Evolutionary conservation across 257 asterid species (phyloP).

Genomic region (Lycium barbarum): DNA sequence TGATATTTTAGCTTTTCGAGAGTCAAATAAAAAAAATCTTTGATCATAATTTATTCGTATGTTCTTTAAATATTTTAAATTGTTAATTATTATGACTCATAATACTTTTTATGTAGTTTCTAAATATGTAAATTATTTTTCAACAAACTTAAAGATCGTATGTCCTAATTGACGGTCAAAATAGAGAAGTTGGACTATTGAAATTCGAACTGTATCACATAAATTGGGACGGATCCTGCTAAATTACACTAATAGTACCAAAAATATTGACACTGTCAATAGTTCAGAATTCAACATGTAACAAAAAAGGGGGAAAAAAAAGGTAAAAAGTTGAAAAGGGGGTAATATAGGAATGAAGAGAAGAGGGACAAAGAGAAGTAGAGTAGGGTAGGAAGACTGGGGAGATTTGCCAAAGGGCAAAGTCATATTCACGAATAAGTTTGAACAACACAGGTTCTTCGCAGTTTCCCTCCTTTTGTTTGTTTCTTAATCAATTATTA

Average conservation of each 20-base stretch:
- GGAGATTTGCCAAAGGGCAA: neutral
- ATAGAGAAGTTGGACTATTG: too few relatives aligned
- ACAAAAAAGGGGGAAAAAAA: neutral
- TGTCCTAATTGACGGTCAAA: too few relatives aligned
- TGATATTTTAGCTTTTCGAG: too few relatives aligned
- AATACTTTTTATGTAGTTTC: too few relatives aligned
- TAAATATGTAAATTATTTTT: too few relatives aligned
- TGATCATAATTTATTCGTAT: too few relatives aligned
- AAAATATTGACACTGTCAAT: neutral
- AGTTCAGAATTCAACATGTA: neutral
- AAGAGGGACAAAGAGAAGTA: conserved; percentile 3
- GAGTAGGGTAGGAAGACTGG: conserved; percentile 6
- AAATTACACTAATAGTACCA: neutral
- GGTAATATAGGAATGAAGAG: conserved; percentile 36
- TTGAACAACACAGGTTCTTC: conserved; percentile 68
- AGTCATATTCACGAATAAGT: conserved; percentile 60
- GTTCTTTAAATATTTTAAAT: too few relatives aligned
- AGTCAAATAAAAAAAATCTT: too few relatives aligned
- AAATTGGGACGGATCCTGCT: too few relatives aligned
- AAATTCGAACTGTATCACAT: too few relatives aligned
- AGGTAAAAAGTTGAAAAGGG: conserved; percentile 17
- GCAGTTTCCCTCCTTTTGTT: conserved; percentile 78
- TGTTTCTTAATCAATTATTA: conserved; percentile 47
- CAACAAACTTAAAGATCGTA: too few relatives aligned
- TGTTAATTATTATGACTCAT: too few relatives aligned